Percentiles rank a stretch among this genome's conserved stretches.
phyloP scores from a whole-genome alignment of 2,329 filamentous ascomycete genomes.

The Aspergillus floridensis region DNA sequence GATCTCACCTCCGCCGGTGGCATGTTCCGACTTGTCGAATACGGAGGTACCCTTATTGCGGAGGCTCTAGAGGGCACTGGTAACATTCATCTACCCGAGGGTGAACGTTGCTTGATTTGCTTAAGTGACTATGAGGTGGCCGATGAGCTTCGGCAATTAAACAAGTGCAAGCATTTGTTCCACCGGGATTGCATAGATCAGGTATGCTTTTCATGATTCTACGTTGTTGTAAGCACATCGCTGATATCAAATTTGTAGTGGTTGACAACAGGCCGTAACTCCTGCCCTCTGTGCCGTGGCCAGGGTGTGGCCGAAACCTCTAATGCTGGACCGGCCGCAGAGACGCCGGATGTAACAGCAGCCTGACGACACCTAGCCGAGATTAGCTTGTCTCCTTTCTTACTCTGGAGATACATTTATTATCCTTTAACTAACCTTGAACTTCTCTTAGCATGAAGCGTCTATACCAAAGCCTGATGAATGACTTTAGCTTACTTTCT shows the following conservation, averaged over 20 bases:
- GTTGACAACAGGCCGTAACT: slow-evolving; percentile 57
- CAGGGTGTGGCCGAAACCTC: slow-evolving; percentile 43
- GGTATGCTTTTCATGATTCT: slow-evolving; percentile 43
- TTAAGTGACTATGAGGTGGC: slow-evolving; percentile 63
- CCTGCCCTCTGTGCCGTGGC: slow-evolving; percentile 38
- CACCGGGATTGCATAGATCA: slow-evolving; percentile 69
- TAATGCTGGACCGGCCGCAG: slow-evolving; percentile 18
- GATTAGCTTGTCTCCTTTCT: neutral
- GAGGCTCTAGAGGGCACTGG: slow-evolving; percentile 44
- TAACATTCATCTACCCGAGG: slow-evolving; percentile 39
- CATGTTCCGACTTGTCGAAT: slow-evolving; percentile 53
- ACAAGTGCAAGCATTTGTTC: slow-evolving; percentile 65
- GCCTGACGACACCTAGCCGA: slow-evolving; percentile 10
- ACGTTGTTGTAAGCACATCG: slow-evolving; percentile 6
- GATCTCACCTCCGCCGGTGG: slow-evolving; percentile 64
- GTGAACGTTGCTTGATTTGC: slow-evolving; percentile 64
- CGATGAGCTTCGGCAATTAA: slow-evolving; percentile 60
- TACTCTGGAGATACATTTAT: neutral
- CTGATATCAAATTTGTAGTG: slow-evolving; percentile 50
- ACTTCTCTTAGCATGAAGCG: slow-evolving; percentile 32
- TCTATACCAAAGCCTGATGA: slow-evolving; percentile 28
- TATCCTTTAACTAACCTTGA: slow-evolving; percentile 12
- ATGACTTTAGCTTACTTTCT: slow-evolving; percentile 18
- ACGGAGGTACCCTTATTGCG: slow-evolving; percentile 46
- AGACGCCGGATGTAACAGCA: slow-evolving; percentile 16